phyloP scores from a whole-genome alignment of 2,329 filamentous ascomycete genomes.

The Pseudogymnoascus sp. region DNA sequence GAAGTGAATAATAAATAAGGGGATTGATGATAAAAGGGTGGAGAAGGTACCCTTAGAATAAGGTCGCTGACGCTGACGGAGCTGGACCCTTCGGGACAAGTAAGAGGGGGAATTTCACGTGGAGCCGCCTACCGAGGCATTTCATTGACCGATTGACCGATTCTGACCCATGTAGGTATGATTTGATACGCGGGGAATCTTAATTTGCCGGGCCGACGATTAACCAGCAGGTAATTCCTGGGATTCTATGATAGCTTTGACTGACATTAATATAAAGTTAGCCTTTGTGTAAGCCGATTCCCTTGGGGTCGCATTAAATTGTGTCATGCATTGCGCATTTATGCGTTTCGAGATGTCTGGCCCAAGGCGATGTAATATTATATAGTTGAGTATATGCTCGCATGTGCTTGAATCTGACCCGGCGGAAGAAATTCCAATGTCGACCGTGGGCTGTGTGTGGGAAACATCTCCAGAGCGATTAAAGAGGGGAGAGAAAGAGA shows the following conservation, averaged over 20 bases:
- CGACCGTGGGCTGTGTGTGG: neutral
- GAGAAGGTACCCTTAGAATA: neutral
- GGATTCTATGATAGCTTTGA: neutral
- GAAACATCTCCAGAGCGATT: neutral
- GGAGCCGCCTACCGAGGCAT: conserved; percentile 4
- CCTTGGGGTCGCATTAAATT: neutral
- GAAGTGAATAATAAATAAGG: neutral
- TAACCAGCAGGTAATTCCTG: neutral
- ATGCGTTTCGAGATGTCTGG: neutral
- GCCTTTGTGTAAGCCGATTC: neutral
- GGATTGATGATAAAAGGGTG: neutral
- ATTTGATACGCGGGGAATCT: neutral
- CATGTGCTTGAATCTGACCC: neutral
- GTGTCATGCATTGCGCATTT: neutral
- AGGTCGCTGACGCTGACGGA: neutral
- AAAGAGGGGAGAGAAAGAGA: neutral
- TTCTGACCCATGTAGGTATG: neutral
- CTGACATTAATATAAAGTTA: conserved; percentile 7
- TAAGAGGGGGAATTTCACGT: neutral
- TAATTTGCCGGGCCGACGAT: neutral
- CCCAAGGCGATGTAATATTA: no score
- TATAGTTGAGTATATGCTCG: neutral
- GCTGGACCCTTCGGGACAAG: neutral
- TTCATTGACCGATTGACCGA: neutral
- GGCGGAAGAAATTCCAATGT: neutral